A percentile compares a stretch with the other conserved stretches of the same genome.
phyloP scores from a whole-genome alignment of 1,284 basidiomycete genomes.

The Chiua sp. region DNA sequence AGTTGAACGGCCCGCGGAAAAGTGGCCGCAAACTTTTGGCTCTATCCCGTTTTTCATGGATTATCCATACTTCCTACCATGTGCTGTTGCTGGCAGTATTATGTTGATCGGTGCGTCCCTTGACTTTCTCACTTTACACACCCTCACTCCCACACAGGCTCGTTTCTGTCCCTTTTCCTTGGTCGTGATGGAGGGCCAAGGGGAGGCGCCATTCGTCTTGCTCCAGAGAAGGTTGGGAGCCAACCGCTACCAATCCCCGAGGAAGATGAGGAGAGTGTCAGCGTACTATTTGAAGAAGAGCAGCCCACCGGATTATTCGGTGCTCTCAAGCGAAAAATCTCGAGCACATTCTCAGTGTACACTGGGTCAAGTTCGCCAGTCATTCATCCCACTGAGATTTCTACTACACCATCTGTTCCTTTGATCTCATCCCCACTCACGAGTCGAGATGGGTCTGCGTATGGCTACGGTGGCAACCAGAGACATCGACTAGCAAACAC shows the following conservation, averaged over 20 bases:
- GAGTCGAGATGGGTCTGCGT: slow-evolving; percentile 76
- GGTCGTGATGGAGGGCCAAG: slow-evolving; percentile 90
- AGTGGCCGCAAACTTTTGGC: slow-evolving; percentile 81
- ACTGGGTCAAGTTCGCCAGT: slow-evolving; percentile 40
- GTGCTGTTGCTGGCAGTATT: slow-evolving; percentile 75
- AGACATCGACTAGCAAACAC: slow-evolving; percentile 52
- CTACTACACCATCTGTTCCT: slow-evolving; percentile 49
- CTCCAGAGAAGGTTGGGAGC: slow-evolving; percentile 67
- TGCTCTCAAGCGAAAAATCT: slow-evolving; percentile 50
- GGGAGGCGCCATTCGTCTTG: slow-evolving; percentile 81
- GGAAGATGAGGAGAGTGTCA: slow-evolving; percentile 55
- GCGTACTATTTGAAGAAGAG: slow-evolving; percentile 55
- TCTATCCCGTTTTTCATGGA: slow-evolving; percentile 70
- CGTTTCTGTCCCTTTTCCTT: slow-evolving; percentile 88
- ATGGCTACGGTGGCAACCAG: slow-evolving; percentile 68
- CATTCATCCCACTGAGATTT: slow-evolving; percentile 48
- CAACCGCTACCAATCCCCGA: slow-evolving; percentile 58
- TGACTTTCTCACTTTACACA: slow-evolving; percentile 1
- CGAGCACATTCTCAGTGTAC: slow-evolving; percentile 63
- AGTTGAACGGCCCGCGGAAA: slow-evolving; percentile 87
- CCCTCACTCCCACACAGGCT: slow-evolving; percentile 51
- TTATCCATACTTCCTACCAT: slow-evolving; percentile 94
- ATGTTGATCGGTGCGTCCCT: slow-evolving; percentile 69
- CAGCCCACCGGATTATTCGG: slow-evolving; percentile 43
- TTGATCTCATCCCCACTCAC: slow-evolving; percentile 48